Conservation (phyloP, 2,329 filamentous ascomycete genomes). For the Exophiala sp. region DNA sequence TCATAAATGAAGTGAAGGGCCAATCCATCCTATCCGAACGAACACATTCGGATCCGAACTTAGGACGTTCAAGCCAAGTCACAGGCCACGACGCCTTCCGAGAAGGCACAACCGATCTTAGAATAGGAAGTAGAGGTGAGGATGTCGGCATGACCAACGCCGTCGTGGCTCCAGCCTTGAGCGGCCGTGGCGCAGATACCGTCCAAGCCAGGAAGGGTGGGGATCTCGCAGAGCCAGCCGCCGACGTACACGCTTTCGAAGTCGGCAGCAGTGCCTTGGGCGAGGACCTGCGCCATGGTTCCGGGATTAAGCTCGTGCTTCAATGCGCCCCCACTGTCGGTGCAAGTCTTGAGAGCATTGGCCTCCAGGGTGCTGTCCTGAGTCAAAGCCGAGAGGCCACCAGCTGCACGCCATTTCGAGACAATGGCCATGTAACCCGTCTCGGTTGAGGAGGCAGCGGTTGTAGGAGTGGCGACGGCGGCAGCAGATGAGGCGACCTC, state of each 20-base stretch:
- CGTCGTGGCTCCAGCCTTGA: slow-evolving; percentile 25
- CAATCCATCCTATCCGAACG: no score
- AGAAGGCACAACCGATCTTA: slow-evolving; percentile 16
- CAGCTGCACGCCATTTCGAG: slow-evolving; percentile 21
- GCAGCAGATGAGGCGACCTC: slow-evolving; percentile 43
- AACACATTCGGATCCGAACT: no score
- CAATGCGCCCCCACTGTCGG: slow-evolving; percentile 20
- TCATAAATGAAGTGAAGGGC: no score
- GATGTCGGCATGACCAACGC: slow-evolving; percentile 26
- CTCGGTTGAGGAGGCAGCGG: not conserved
- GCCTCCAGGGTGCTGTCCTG: slow-evolving; percentile 22
- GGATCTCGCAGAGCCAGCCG: slow-evolving; percentile 29
- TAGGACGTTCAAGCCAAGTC: slow-evolving; percentile 19
- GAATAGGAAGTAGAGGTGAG: slow-evolving; percentile 15
- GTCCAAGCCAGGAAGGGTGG: slow-evolving; percentile 20
- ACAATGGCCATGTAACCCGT: slow-evolving; percentile 24
- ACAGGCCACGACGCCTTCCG: slow-evolving; percentile 18
- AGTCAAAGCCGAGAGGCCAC: slow-evolving; percentile 18
- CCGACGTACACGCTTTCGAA: slow-evolving; percentile 28
- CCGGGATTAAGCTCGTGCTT: slow-evolving; percentile 28
- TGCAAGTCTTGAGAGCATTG: slow-evolving; percentile 27
- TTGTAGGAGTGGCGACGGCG: slow-evolving; percentile 42
- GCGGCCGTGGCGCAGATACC: slow-evolving; percentile 23
- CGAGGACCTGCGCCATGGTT: slow-evolving; percentile 27
- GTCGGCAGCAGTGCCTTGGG: slow-evolving; percentile 22